Evolutionary conservation across 2,329 filamentous ascomycete genomes (phyloP).

Genomic region (Chaetomiaceae sp.): DNA sequence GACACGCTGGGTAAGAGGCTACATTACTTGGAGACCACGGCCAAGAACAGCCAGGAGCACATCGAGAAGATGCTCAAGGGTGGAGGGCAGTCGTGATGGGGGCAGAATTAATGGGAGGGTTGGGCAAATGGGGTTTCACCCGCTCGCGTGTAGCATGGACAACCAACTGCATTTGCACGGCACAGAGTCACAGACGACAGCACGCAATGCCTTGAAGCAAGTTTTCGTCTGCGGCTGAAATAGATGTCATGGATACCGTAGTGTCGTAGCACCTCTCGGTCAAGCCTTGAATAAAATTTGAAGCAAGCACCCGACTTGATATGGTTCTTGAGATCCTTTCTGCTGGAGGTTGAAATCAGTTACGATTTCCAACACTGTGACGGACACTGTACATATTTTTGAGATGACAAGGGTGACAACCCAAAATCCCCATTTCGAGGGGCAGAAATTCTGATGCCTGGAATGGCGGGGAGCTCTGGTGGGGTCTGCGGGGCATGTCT

Average conservation of each 20-base stretch:
- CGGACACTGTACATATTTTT: background rate
- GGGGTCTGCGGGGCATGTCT: too few species aligned
- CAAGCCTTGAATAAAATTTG: too few species aligned
- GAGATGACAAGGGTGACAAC: too few species aligned
- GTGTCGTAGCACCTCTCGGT: too few species aligned
- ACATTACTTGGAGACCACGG: slow-evolving; percentile 89
- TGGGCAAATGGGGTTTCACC: background rate
- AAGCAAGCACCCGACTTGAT: too few species aligned
- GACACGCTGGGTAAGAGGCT: slow-evolving; percentile 81
- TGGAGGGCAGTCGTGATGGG: slow-evolving; percentile 27
- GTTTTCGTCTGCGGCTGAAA: too few species aligned
- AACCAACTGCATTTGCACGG: background rate
- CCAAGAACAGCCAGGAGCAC: slow-evolving; percentile 88
- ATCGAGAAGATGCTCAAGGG: slow-evolving; percentile 79
- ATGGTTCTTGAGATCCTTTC: too few species aligned
- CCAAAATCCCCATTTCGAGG: background rate
- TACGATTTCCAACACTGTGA: background rate
- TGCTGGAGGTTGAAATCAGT: too few species aligned
- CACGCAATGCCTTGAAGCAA: too few species aligned
- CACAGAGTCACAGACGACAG: background rate
- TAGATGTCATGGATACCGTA: too few species aligned
- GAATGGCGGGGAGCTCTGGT: background rate
- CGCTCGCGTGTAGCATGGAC: background rate
- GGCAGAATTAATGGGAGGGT: background rate
- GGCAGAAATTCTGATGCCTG: slow-evolving; percentile 12